phyloP scores from a whole-genome alignment of 78 protist genomes.

The Tieghemostelium lacteum region DNA sequence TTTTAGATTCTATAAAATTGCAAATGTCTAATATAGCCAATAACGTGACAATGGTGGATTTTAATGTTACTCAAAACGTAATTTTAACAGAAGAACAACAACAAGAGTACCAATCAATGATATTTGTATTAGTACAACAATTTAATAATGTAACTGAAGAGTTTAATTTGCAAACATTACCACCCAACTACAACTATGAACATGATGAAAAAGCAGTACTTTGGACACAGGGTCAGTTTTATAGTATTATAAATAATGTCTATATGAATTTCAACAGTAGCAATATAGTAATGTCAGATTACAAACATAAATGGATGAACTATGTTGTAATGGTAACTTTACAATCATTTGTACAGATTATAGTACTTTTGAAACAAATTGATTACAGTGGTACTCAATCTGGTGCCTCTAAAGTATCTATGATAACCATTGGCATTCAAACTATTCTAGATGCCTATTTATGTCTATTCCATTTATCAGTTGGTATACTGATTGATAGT shows the following conservation, averaged over 20 bases:
- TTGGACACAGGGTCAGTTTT: no score
- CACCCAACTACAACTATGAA: no score
- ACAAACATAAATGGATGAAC: slow-evolving; percentile 39
- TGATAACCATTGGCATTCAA: slow-evolving; percentile 79
- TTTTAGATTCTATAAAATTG: not conserved
- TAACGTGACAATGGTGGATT: not conserved
- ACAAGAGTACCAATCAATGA: not conserved
- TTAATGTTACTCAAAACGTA: no score
- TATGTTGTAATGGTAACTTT: slow-evolving; percentile 55
- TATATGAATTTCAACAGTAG: no score
- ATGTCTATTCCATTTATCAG: slow-evolving; percentile 84
- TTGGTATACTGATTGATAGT: slow-evolving; percentile 69
- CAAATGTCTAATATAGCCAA: slow-evolving; percentile 8
- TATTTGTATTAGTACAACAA: not conserved
- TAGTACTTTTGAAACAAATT: slow-evolving; percentile 79
- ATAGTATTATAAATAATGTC: no score
- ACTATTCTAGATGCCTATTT: slow-evolving; percentile 87
- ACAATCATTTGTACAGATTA: slow-evolving; percentile 54
- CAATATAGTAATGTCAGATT: not conserved
- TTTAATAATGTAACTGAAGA: not conserved
- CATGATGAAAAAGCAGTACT: no score
- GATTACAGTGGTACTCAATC: slow-evolving; percentile 62
- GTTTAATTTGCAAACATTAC: no score
- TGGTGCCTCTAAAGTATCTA: slow-evolving; percentile 71
- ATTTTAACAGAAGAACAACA: not conserved